A percentile compares a stretch with the other conserved stretches of the same genome.
Evolutionary conservation across 2,329 filamentous ascomycete species (phyloP).

Genomic region (Coccinonectria pachysandricola): DNA sequence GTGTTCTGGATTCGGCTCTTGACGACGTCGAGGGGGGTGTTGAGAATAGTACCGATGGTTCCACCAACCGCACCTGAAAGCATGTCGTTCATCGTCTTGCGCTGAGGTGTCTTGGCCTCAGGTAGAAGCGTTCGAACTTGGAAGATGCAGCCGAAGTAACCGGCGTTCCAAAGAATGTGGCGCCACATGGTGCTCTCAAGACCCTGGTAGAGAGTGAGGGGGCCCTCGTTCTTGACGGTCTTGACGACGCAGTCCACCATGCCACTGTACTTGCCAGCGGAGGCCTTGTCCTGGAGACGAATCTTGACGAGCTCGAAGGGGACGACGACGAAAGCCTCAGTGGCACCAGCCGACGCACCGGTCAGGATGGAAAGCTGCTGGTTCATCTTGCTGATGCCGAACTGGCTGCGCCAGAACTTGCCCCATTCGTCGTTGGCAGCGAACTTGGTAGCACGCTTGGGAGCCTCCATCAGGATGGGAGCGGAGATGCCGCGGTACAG

Average conservation of each 20-base stretch:
- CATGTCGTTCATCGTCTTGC: constrained; percentile 79
- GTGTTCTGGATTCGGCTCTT: constrained; percentile 98
- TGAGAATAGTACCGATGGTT: constrained; percentile 78
- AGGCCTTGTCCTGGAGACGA: constrained; percentile 88
- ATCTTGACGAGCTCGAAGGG: constrained; percentile 99
- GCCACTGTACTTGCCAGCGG: constrained; percentile 77
- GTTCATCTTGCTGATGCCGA: constrained; percentile 78
- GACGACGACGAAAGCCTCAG: constrained; percentile 92
- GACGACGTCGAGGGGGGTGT: constrained; percentile 94
- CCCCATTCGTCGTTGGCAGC: constrained; percentile 99
- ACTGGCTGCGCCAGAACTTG: constrained; percentile 79
- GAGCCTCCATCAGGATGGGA: constrained; percentile 93
- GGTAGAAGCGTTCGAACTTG: constrained; percentile 83
- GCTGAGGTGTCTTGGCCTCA: constrained; percentile 65
- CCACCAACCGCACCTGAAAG: constrained; percentile 81
- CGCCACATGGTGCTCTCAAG: constrained; percentile 96
- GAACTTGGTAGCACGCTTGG: constrained; percentile 94
- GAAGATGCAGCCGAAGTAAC: constrained; percentile 98
- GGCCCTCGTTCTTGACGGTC: constrained; percentile 74
- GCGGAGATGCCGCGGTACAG: constrained; percentile 93
- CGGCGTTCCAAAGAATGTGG: constrained; percentile 81
- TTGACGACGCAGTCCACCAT: constrained; percentile 71
- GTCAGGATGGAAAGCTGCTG: constrained; percentile 88
- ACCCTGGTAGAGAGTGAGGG: constrained; percentile 88
- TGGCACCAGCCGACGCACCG: constrained; percentile 87